Conservation (phyloP, 116 monocot genomes). For the Phalaenopsis hybrid region DNA sequence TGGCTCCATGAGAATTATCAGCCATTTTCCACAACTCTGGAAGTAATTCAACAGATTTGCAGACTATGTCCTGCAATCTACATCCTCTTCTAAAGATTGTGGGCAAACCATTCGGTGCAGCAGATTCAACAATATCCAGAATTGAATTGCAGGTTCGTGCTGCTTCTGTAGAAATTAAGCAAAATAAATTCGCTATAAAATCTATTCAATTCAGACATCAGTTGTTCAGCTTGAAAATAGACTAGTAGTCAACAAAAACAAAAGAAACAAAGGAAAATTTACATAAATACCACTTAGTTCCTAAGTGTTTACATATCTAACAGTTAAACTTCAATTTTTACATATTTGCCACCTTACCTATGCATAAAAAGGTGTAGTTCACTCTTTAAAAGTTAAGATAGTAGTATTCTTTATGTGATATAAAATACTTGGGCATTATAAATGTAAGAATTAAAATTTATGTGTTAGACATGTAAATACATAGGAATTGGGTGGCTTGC, state of each 20-base stretch:
- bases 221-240: background rate
- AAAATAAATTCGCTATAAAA: slow-evolving; percentile 10
- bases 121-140: slow-evolving; percentile 73
- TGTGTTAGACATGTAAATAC: background rate
- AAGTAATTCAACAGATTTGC: slow-evolving; percentile 72
- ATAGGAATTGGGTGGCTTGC: background rate
- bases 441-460: background rate
- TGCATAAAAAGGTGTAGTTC: too few relatives aligned
- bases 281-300: too few relatives aligned
- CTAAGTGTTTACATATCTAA: too few relatives aligned
- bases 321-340: too few relatives aligned
- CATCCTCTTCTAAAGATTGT: slow-evolving; percentile 42
- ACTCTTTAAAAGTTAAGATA: too few relatives aligned
- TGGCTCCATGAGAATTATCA: slow-evolving; percentile 50
- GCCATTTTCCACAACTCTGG: slow-evolving; percentile 81
- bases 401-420: too few relatives aligned
- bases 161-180: slow-evolving; percentile 52
- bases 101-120: slow-evolving; percentile 64
- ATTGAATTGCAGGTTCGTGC: slow-evolving; percentile 64
- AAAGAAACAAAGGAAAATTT: too few relatives aligned
- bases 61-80: slow-evolving; percentile 74
- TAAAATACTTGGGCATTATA: too few relatives aligned
- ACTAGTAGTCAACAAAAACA: too few relatives aligned
- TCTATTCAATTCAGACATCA: background rate
- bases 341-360: too few relatives aligned